phyloP scores from a whole-genome alignment of 2,329 filamentous ascomycete genomes.

The Fusarium lyarnte region DNA sequence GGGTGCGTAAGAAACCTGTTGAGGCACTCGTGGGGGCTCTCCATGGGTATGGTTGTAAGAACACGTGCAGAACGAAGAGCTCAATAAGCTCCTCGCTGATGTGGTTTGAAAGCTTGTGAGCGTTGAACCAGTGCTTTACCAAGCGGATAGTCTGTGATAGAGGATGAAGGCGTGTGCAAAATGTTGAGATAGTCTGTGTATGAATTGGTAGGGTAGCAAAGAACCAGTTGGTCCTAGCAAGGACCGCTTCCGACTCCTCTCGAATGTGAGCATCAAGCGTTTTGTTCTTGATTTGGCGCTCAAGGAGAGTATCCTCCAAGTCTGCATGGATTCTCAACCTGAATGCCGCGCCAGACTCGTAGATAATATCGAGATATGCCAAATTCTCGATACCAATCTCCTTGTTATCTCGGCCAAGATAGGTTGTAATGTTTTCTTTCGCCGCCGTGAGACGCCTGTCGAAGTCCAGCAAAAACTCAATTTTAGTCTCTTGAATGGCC shows the following conservation, averaged over 20 bases:
- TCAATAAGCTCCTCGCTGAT: constrained; percentile 85
- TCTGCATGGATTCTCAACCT: constrained; percentile 90
- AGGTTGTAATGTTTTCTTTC: constrained; percentile 69
- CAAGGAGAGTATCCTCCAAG: constrained; percentile 81
- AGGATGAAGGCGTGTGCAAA: constrained; percentile 81
- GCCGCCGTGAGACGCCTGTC: constrained; percentile 73
- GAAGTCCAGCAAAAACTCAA: constrained; percentile 85
- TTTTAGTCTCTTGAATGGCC: constrained; percentile 92
- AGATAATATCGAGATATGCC: constrained; percentile 83
- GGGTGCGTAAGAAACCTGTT: constrained; percentile 82
- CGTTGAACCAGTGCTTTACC: constrained; percentile 88
- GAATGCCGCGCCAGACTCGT: constrained; percentile 77
- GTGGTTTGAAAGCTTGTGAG: constrained; percentile 81
- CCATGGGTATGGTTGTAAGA: constrained; percentile 86
- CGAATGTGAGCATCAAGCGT: constrained; percentile 70
- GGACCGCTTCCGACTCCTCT: constrained; percentile 74
- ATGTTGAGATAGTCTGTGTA: constrained; percentile 81
- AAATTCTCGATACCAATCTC: constrained; percentile 76
- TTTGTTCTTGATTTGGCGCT: constrained; percentile 81
- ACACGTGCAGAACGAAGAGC: constrained; percentile 79
- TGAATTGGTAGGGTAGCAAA: constrained; percentile 80
- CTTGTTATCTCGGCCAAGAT: constrained; percentile 83
- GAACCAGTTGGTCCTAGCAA: constrained; percentile 75
- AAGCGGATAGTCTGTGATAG: constrained; percentile 86
- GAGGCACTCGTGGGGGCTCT: constrained; percentile 77